A percentile compares a stretch with the other conserved stretches of the same genome.
These are phyloP conservation scores for Urostyla sp. DNA, from an alignment of 73 alveolate species.

Conservation along the genomic window DNA sequence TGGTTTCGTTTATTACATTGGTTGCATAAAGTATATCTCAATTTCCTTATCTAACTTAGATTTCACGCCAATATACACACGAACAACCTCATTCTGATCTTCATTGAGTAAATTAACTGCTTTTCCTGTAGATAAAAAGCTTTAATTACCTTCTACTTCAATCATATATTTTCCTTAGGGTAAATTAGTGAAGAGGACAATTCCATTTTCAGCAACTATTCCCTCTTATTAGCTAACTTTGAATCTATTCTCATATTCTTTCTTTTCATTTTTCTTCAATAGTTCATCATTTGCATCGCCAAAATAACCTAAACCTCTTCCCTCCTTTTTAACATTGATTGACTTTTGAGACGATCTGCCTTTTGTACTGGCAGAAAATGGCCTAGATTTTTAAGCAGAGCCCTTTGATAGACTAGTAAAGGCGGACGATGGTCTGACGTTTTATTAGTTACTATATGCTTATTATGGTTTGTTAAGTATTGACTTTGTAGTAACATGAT, in stretches of 20 bases:
- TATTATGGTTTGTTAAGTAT: neutral
- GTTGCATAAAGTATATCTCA: neutral
- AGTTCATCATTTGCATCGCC: conserved; percentile 39
- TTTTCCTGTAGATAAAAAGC: neutral
- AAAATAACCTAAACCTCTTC: conserved; percentile 50
- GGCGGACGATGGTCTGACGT: conserved; percentile 49
- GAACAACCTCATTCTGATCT: conserved; percentile 34
- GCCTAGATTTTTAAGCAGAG: neutral
- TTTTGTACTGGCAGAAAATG: conserved; percentile 42
- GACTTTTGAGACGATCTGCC: neutral
- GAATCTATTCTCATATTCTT: conserved; percentile 1
- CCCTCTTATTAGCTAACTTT: neutral
- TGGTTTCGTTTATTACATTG: no score
- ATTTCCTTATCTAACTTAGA: conserved; percentile 34
- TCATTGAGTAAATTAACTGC: conserved; percentile 25
- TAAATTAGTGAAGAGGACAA: neutral
- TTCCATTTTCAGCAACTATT: conserved; percentile 31
- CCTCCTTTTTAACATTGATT: conserved; percentile 1
- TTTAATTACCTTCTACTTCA: conserved; percentile 35
- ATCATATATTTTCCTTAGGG: conserved; percentile 26
- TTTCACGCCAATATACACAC: conserved; percentile 27
- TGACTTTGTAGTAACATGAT: neutral
- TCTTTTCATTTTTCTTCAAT: neutral
- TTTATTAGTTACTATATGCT: neutral
- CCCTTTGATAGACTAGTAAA: conserved; percentile 2